These are phyloP conservation scores for Camellia sinensis DNA, from an alignment of 148 eudicot genomes.

Conservation along the genomic window DNA sequence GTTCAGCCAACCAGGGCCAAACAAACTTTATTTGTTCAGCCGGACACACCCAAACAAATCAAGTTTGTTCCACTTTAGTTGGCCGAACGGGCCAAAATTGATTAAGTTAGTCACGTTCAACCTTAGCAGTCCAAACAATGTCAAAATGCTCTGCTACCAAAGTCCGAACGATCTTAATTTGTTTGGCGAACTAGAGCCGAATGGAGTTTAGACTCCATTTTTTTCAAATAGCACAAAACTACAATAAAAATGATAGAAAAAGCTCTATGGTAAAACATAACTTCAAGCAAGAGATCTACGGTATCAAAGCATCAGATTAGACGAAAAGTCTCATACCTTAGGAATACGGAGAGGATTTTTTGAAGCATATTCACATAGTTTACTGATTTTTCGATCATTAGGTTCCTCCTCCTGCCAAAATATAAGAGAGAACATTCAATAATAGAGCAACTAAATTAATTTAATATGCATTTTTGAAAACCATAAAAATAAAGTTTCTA, in stretches of 20 bases:
- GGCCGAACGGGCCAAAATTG: too few relatives aligned
- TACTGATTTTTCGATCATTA: constrained; percentile 74
- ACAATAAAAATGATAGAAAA: neutral
- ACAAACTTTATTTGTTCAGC: too few relatives aligned
- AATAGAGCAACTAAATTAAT: neutral
- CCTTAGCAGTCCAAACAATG: too few relatives aligned
- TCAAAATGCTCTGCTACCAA: too few relatives aligned
- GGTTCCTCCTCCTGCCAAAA: constrained; percentile 65
- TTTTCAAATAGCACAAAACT: neutral
- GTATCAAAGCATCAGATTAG: neutral
- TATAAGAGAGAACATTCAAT: constrained; percentile 7
- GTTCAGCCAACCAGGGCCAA: too few relatives aligned
- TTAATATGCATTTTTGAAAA: neutral
- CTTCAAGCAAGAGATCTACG: neutral
- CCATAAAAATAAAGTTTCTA: neutral
- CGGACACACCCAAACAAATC: too few relatives aligned
- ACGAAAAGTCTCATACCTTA: constrained; percentile 42
- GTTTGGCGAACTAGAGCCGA: too few relatives aligned
- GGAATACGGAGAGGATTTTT: constrained; percentile 85
- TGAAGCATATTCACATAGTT: constrained; percentile 85
- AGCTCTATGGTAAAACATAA: neutral
- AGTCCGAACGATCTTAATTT: too few relatives aligned
- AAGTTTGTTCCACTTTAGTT: too few relatives aligned
- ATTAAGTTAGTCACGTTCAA: too few relatives aligned
- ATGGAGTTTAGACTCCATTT: too few relatives aligned